Evolutionary conservation across 2,329 filamentous ascomycete genomes (phyloP).

Genomic region (Venturia aucupariae): DNA sequence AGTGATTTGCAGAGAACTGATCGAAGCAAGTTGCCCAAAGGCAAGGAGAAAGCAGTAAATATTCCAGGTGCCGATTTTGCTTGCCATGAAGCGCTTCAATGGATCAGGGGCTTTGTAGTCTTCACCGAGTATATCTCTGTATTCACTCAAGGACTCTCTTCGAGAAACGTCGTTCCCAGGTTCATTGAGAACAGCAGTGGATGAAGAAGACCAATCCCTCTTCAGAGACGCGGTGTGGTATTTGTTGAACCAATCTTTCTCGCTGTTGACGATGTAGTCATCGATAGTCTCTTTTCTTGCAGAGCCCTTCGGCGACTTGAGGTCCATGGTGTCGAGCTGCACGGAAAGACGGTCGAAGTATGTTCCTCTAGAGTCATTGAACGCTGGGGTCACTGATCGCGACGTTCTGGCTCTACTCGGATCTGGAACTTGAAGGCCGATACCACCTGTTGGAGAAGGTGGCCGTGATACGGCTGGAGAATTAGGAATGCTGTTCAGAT

Average conservation of each 20-base stretch:
- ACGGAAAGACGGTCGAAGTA: neutral
- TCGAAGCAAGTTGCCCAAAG: constrained; percentile 52
- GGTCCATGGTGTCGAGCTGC: constrained; percentile 1
- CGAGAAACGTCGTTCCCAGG: neutral
- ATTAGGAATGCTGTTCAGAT: constrained; percentile 37
- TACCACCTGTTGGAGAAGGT: neutral
- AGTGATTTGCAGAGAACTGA: constrained; percentile 59
- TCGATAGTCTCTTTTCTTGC: neutral
- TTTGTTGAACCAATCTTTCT: constrained; percentile 11
- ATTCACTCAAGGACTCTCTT: constrained; percentile 5
- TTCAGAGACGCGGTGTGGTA: constrained; percentile 41
- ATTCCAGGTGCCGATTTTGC: constrained; percentile 53
- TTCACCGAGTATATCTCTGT: constrained; percentile 17
- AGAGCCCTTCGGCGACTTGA: neutral
- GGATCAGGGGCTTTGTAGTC: constrained; percentile 20
- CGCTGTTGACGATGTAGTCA: neutral
- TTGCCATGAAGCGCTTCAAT: constrained; percentile 21
- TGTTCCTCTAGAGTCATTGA: neutral
- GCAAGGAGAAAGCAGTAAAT: constrained; percentile 53
- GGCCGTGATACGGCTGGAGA: neutral
- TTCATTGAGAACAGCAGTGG: neutral
- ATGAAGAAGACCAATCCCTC: constrained; percentile 43
- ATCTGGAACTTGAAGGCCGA: constrained; percentile 27
- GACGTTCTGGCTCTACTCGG: constrained; percentile 44
- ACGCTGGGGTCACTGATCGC: constrained; percentile 44